Percentiles rank a stretch among this genome's conserved stretches.
Evolutionary conservation across 176 grass and related monocot species (phyloP).

Genomic region (Neostapfia colusana): DNA sequence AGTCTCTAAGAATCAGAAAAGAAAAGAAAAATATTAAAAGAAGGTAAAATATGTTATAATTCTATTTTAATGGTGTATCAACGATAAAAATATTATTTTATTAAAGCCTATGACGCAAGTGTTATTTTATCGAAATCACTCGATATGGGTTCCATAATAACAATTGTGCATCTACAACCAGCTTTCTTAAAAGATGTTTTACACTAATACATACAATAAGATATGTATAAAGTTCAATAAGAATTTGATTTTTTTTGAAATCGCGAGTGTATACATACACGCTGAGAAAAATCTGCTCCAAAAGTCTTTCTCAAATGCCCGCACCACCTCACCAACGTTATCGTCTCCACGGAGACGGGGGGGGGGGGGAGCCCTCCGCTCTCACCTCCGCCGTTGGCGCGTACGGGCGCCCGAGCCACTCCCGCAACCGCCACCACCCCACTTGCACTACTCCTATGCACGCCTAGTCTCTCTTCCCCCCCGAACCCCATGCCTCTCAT

Average conservation of each 20-base stretch:
- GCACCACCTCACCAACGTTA: conserved; percentile 26
- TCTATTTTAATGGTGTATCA: too few relatives aligned
- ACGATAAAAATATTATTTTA: too few relatives aligned
- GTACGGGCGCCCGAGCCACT: neutral
- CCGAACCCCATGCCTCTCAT: conserved; percentile 49
- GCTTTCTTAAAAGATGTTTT: too few relatives aligned
- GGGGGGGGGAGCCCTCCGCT: neutral
- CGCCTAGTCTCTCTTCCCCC: neutral
- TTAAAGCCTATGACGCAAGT: too few relatives aligned
- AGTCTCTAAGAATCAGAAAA: too few relatives aligned
- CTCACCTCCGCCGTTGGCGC: neutral
- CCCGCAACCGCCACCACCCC: neutral
- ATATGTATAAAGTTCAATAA: neutral
- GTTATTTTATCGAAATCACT: too few relatives aligned
- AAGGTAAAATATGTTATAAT: too few relatives aligned
- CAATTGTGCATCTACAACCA: too few relatives aligned
- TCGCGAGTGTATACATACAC: neutral
- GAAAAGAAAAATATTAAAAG: too few relatives aligned
- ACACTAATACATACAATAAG: neutral
- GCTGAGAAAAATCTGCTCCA: neutral
- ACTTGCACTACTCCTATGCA: conserved; percentile 14
- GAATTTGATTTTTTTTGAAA: neutral
- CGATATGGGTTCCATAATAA: too few relatives aligned
- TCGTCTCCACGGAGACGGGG: conserved; percentile 17
- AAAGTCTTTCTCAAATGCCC: conserved; percentile 35